These are phyloP conservation scores for Diutina siamensis DNA, from an alignment of 1,139 yeast species.

Conservation along the genomic window DNA sequence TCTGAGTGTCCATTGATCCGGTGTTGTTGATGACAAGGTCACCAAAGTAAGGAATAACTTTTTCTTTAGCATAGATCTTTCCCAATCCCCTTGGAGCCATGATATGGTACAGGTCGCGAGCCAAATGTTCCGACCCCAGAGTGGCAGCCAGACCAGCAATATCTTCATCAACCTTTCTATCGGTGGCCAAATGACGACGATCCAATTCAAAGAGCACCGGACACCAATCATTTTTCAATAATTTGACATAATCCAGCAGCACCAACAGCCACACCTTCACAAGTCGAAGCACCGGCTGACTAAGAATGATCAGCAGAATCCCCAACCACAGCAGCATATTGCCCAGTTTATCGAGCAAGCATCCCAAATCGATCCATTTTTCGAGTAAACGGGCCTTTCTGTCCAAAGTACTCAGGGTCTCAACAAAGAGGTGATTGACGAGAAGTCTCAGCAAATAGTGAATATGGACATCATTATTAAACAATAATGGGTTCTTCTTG, in stretches of 20 bases:
- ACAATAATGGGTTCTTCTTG: conserved; percentile 41
- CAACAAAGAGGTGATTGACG: conserved; percentile 58
- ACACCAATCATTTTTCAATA: conserved; percentile 79
- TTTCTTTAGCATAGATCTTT: conserved; percentile 58
- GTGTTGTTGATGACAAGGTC: conserved; percentile 42
- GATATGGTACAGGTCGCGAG: conserved; percentile 49
- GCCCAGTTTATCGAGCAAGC: conserved; percentile 66
- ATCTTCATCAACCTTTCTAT: conserved; percentile 15
- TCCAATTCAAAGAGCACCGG: conserved; percentile 87
- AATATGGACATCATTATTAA: conserved; percentile 53
- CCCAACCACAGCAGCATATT: conserved; percentile 96
- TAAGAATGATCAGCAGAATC: conserved; percentile 71
- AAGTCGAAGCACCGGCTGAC: conserved; percentile 71
- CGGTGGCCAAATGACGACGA: conserved; percentile 46
- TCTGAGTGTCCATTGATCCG: conserved; percentile 7
- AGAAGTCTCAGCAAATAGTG: conserved; percentile 71
- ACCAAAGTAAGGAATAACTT: conserved; percentile 86
- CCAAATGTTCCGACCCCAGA: conserved; percentile 8
- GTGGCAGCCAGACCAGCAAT: conserved; percentile 2
- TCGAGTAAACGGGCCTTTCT: conserved; percentile 57
- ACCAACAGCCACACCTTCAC: conserved; percentile 69
- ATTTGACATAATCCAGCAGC: conserved; percentile 45
- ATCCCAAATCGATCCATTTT: conserved; percentile 84
- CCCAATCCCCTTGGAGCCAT: conserved; percentile 89
- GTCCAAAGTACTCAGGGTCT: conserved; percentile 17